Base-by-base conservation (phyloP, 305 asterid genomes). In the Fraxinus nigra region DNA sequence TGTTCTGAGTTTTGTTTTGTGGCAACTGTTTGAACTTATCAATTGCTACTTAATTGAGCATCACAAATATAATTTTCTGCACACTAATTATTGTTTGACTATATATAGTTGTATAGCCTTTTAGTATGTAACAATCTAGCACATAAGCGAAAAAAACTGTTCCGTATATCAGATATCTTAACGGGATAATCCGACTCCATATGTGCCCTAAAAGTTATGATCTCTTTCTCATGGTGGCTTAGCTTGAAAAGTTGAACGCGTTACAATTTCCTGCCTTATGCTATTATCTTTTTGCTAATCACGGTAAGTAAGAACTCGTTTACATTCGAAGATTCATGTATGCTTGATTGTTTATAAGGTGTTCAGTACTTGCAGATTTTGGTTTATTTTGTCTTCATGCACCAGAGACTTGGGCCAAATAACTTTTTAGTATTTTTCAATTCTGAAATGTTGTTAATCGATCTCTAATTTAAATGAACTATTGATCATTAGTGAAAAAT, bases 71-170 rank as follows among this genome's bases (percentile, higher is more conserved):
- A 76, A 79, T 33, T 51, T 59, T 83, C 80, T 72, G 35, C 30
- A 37, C 82, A 73, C 72, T 51, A 75, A 78, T 59, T 79, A 20
- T 72, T 72, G 40, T 82, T 79, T 81, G 67, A 82, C 75, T 74
- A 65, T 51, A 56, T 48, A 18, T 26, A 24, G 82, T 76, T 72
- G 75, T 70, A 38, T 63, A 35, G 51, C 77, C 80, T 34, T 63
- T 69, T 78, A 56, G 43, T 75, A 70, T 83, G 78, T 61, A 76
- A 65, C 75, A 63, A 74, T 59, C 69, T 38, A 74, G 75, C 11
- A 48, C 75, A 79, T 22, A 43, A 72, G 78, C 2, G 22, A 3
- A 30, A 72, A 78, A 54, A 78, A 65, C 75, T 76, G 76, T 78
- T 84, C 6, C 32, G 6, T 76, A 67, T 28, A 73, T 43, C 22